Conservation (phyloP, 768 basidiomycete genomes). For the Sarcodon aspratus region DNA sequence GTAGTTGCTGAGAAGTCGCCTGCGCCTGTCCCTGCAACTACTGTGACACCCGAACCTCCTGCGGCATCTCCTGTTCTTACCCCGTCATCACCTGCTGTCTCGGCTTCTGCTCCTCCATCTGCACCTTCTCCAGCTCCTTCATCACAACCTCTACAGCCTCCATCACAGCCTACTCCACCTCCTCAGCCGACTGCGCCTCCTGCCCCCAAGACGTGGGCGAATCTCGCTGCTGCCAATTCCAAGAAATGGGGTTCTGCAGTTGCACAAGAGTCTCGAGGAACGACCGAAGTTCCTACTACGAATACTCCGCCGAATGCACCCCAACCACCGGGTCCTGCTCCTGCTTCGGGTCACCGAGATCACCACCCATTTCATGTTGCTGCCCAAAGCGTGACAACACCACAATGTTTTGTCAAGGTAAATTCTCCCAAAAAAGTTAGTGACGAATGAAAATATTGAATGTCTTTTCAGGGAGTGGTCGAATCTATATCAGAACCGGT, state of each 20-base stretch:
- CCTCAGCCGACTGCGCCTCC: slow-evolving; percentile 30
- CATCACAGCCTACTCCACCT: slow-evolving; percentile 23
- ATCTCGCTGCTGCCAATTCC: slow-evolving; percentile 72
- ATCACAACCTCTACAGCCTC: slow-evolving; percentile 9
- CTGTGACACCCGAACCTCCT: slow-evolving; percentile 17
- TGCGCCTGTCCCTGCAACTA: slow-evolving; percentile 14
- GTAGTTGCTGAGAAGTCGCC: slow-evolving; percentile 18
- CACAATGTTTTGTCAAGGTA: slow-evolving; percentile 92
- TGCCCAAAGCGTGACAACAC: slow-evolving; percentile 50
- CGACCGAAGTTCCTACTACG: slow-evolving; percentile 47
- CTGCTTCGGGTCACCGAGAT: slow-evolving; percentile 27
- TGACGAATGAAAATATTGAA: slow-evolving; percentile 2
- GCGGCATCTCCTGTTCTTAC: slow-evolving; percentile 16
- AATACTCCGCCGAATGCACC: slow-evolving; percentile 32
- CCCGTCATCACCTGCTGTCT: slow-evolving; percentile 16
- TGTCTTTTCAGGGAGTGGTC: slow-evolving; percentile 45
- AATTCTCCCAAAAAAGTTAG: slow-evolving; percentile 6
- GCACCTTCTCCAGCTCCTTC: slow-evolving; percentile 20
- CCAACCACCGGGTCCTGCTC: slow-evolving; percentile 20
- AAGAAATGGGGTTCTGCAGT: slow-evolving; percentile 82
- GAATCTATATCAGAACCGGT: slow-evolving; percentile 46
- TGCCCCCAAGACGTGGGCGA: slow-evolving; percentile 81
- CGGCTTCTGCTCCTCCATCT: slow-evolving; percentile 17
- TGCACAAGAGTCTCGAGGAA: slow-evolving; percentile 65
- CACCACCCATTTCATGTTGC: slow-evolving; percentile 39